Evolutionary conservation across 208 protist genomes (phyloP).

Genomic region (Acanthamoeba divionensis): DNA sequence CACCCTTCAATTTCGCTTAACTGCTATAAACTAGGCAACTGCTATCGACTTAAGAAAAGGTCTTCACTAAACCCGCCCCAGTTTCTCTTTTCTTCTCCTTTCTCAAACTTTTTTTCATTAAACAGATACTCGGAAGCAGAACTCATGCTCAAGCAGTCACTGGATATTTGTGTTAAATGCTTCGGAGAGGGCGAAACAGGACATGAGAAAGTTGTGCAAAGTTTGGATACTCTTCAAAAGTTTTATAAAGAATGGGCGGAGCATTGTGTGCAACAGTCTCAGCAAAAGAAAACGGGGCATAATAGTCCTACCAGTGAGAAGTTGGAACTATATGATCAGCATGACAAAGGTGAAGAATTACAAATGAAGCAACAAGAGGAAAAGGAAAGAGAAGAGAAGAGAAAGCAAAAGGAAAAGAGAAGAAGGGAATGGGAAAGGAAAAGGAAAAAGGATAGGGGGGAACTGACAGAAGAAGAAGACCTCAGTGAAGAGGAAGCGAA

Average conservation of each 20-base stretch:
- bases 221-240: neutral
- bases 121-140: neutral
- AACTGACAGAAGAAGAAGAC: neutral
- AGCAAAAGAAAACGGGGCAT: no score
- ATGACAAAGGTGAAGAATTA: neutral
- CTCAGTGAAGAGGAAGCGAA: neutral
- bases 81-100: neutral
- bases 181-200: neutral
- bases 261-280: neutral
- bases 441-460: neutral
- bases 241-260: slow-evolving; percentile 40
- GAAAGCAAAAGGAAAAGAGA: no score
- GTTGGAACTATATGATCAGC: neutral
- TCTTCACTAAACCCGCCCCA: neutral
- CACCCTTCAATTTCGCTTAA: slow-evolving; percentile 6
- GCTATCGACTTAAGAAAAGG: neutral
- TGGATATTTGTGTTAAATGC: neutral
- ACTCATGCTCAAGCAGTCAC: neutral
- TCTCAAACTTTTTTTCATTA: neutral
- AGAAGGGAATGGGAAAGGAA: neutral
- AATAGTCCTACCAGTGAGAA: no score
- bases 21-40: slow-evolving; percentile 32
- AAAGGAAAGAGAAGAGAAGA: no score
- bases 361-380: no score
- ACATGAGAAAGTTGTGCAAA: neutral